Evolutionary conservation across 1,139 yeast genomes (phyloP).

Genomic region (Pichia sp.): DNA sequence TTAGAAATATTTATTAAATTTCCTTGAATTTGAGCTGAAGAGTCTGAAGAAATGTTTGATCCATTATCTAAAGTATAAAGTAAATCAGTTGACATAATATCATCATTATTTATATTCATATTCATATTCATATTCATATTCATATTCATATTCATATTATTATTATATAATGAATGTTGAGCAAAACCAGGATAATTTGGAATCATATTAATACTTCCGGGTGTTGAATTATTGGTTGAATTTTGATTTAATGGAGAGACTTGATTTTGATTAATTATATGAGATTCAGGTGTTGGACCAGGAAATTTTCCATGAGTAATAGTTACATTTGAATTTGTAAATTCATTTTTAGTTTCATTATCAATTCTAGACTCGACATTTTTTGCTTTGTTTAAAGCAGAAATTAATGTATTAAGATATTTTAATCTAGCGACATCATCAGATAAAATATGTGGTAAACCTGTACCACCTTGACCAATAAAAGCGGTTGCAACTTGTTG

Average conservation of each 20-base stretch:
- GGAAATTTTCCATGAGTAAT: too few species aligned
- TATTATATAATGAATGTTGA: slow-evolving; percentile 1
- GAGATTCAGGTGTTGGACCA: too few species aligned
- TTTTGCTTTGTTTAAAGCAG: slow-evolving; percentile 20
- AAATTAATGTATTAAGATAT: slow-evolving; percentile 28
- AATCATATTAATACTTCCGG: slow-evolving; percentile 12
- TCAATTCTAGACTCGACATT: neutral
- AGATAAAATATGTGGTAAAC: slow-evolving; percentile 43
- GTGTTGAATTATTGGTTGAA: slow-evolving; percentile 15
- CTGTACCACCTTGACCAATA: slow-evolving; percentile 46
- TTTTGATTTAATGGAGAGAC: slow-evolving; percentile 4
- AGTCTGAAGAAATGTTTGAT: neutral
- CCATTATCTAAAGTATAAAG: slow-evolving; percentile 4
- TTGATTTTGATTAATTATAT: slow-evolving; percentile 7
- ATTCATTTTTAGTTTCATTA: neutral
- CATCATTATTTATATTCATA: slow-evolving; percentile 1
- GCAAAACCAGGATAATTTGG: slow-evolving; percentile 8
- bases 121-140: neutral
- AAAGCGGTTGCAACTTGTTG: slow-evolving; percentile 69
- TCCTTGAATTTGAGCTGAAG: too few species aligned
- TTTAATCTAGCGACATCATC: slow-evolving; percentile 28
- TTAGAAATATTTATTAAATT: too few species aligned
- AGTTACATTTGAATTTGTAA: neutral
- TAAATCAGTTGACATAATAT: slow-evolving; percentile 2
- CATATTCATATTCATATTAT: neutral